Evolutionary conservation across 176 grass and related monocot genomes (phyloP), one percentile per base, ranked within the genome.

Genomic region (Hsuehochloa calcarea): DNA sequence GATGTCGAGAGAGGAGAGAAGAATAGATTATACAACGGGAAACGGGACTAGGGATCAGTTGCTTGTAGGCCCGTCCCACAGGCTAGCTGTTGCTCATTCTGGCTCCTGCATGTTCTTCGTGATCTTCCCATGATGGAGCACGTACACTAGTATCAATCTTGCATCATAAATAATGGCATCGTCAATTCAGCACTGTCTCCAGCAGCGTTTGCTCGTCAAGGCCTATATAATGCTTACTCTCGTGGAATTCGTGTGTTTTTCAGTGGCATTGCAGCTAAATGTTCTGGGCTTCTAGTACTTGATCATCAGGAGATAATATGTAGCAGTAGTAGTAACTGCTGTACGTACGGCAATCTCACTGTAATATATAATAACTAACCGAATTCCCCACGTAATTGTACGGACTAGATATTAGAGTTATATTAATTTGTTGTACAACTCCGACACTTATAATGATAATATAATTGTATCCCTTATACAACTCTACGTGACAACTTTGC

Each of bases 1-100:
- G 40, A 54, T 1, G 68, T 14, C 6, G 64, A 82, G 46, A 70
- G 86, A 26, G 83, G 67, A 65, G 72, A 77, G 10, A 16, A n/a
- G 19, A 43, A 39, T 43, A 40, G 40, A 74, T 74, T 78, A 20
- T 14, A 16, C 56, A 27, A 10, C 19, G 25, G 64, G 27, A 81
- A 87, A 46, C 22, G 27, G 47, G 31, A 35, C 8, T 35, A 72
- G 43, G 41, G 8, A 17, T 25, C 3, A 49, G 14, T 15, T 72
- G 23, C 41, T 15, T 26, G 68, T 70, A 70, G 38, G 41, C 68
- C 41, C 6, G 5, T 47, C 13, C n/a, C 22, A 43, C 67, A 45
- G 12, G 19, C 19, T 55, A 22, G 12, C 41, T 71, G 4, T 6
- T 47, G 43, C n/a, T 12, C 58, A 60, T 23, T 59, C 55, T 59